phyloP scores from a whole-genome alignment of 2,329 filamentous ascomycete species.

The Pleoardoris graminearum region DNA sequence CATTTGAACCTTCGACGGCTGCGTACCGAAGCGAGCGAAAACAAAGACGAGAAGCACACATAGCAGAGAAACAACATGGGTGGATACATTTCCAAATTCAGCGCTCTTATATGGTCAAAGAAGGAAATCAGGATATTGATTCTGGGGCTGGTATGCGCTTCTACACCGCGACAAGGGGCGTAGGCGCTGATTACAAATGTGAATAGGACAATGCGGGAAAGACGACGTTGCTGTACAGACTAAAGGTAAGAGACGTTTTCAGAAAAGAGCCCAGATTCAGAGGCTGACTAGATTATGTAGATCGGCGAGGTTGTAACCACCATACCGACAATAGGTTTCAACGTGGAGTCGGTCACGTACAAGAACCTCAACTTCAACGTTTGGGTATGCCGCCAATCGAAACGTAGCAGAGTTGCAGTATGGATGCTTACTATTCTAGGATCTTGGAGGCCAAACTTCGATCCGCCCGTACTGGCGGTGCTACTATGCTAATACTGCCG shows the following conservation, averaged over 20 bases:
- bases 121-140: slow-evolving; percentile 98
- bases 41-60: slow-evolving; percentile 6
- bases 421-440: slow-evolving; percentile 55
- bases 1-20: neutral
- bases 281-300: slow-evolving; percentile 51
- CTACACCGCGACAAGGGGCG: neutral
- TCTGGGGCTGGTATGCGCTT: slow-evolving; percentile 76
- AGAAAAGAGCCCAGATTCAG: neutral
- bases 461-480: slow-evolving; percentile 99
- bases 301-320: slow-evolving; percentile 99
- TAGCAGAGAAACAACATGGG: slow-evolving; percentile 31
- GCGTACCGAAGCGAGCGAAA: neutral
- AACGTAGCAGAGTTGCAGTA: too few relatives aligned
- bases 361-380: slow-evolving; percentile 99
- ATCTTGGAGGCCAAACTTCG: slow-evolving; percentile 96
- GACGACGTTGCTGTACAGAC: slow-evolving; percentile 91
- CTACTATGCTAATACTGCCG: slow-evolving; percentile 98
- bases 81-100: slow-evolving; percentile 37
- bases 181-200: slow-evolving; percentile 33
- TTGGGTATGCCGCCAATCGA: slow-evolving; percentile 77
- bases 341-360: slow-evolving; percentile 98
- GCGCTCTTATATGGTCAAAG: slow-evolving; percentile 69
- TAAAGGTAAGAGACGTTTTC: slow-evolving; percentile 68
- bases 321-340: slow-evolving; percentile 98
- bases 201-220: slow-evolving; percentile 94